phyloP scores from a whole-genome alignment of 345 rosid species.

The Firmiana major region DNA sequence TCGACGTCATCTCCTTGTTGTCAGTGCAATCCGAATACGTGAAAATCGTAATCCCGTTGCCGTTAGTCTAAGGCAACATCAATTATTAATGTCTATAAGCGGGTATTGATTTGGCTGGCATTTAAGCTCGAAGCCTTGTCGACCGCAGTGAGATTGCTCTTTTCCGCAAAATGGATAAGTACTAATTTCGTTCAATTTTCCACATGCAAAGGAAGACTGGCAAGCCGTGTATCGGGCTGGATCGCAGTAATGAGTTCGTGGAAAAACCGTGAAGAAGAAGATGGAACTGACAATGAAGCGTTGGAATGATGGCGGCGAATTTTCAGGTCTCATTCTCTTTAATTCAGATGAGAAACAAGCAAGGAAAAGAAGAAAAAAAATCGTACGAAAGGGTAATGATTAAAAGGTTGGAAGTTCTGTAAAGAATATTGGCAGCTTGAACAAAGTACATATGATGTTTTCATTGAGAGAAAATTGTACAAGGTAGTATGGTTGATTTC shows the following conservation, averaged over 20 bases:
- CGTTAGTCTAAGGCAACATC: too few relatives aligned
- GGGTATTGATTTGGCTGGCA: neutral
- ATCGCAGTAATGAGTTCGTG: neutral
- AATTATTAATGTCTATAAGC: too few relatives aligned
- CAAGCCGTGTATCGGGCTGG: neutral
- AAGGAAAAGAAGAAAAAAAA: neutral
- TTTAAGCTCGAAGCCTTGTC: constrained; percentile 9
- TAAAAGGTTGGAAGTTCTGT: neutral
- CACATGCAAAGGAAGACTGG: neutral
- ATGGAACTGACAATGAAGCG: neutral
- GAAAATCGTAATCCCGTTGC: too few relatives aligned
- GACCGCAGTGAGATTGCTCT: neutral
- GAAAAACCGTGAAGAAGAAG: neutral
- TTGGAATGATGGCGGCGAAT: neutral
- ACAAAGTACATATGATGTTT: neutral
- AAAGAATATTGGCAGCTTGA: neutral
- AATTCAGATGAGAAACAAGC: neutral
- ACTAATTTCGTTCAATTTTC: constrained; percentile 1
- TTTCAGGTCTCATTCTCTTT: neutral
- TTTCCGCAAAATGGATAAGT: constrained; percentile 6
- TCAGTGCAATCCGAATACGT: too few relatives aligned
- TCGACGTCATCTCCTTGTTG: too few relatives aligned
- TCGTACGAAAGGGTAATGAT: neutral
- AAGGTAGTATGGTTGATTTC: neutral
- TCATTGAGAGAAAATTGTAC: neutral